Percentiles rank a stretch among this genome's conserved stretches.
phyloP scores from a whole-genome alignment of 768 basidiomycete genomes.

The Amanita muscaria region DNA sequence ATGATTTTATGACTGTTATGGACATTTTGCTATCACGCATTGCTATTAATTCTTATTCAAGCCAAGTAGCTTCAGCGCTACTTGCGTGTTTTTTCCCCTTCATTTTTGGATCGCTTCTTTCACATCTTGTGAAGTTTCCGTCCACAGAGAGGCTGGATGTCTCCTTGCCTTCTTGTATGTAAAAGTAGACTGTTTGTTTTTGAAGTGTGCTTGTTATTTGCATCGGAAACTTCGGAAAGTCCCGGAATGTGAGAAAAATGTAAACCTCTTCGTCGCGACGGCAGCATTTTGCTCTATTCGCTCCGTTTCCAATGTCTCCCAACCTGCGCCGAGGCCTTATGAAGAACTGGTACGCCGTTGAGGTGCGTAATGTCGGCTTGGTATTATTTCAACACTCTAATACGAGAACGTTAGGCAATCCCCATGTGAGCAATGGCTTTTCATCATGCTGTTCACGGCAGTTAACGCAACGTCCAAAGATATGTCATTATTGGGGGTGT shows the following conservation, averaged over 20 bases:
- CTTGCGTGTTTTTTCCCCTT: not conserved
- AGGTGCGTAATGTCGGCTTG: constrained; percentile 33
- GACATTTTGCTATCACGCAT: constrained; percentile 5
- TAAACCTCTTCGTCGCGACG: no score
- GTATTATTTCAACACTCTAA: not conserved
- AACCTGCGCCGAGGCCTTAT: constrained; percentile 32
- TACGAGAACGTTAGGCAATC: constrained; percentile 28
- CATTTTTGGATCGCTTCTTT: not conserved
- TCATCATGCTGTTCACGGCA: constrained; percentile 1
- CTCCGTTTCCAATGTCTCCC: constrained; percentile 12
- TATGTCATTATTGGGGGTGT: constrained; percentile 46
- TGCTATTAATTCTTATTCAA: not conserved
- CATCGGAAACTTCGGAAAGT: not conserved
- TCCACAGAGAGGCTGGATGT: constrained; percentile 9
- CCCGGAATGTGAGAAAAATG: constrained; percentile 5
- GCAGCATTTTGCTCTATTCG: not conserved
- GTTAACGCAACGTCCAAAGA: constrained; percentile 16
- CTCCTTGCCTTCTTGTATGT: constrained; percentile 24
- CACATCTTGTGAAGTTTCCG: not conserved
- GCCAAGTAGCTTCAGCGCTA: no score
- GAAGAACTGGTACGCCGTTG: constrained; percentile 69
- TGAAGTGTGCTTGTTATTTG: not conserved
- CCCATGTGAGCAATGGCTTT: constrained; percentile 34
- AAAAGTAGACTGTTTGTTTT: constrained; percentile 1
- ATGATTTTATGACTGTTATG: constrained; percentile 5